These are phyloP conservation scores for Chrysoporthe puriensis DNA, from an alignment of 2,329 filamentous ascomycete species.

Conservation along the genomic window DNA sequence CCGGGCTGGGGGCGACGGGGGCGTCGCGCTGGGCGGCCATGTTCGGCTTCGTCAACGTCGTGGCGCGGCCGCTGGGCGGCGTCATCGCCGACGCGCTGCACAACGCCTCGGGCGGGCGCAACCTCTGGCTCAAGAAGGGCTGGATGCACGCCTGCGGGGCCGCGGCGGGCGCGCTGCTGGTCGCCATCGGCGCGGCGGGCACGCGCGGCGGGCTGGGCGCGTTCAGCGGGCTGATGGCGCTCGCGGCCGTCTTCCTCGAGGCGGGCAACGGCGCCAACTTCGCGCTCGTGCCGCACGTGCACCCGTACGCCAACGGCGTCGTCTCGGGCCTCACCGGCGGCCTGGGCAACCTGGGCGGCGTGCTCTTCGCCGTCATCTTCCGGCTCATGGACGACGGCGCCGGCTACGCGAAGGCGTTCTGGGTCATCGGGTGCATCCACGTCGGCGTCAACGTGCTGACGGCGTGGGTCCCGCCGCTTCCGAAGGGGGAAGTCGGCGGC, in stretches of 20 bases:
- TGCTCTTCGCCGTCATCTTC: conserved; percentile 84
- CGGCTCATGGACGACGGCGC: conserved; percentile 67
- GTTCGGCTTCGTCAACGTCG: conserved; percentile 75
- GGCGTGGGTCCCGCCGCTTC: conserved; percentile 57
- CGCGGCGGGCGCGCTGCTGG: conserved; percentile 60
- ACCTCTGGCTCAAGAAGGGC: conserved; percentile 51
- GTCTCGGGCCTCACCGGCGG: conserved; percentile 81
- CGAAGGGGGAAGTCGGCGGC: conserved; percentile 56
- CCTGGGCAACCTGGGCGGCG: conserved; percentile 80
- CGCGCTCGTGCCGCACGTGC: conserved; percentile 82
- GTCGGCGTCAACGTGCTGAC: conserved; percentile 71
- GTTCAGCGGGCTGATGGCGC: conserved; percentile 77
- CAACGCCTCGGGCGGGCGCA: conserved; percentile 36
- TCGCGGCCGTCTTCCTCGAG: conserved; percentile 81
- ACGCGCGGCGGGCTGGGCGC: conserved; percentile 59
- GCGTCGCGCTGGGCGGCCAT: conserved; percentile 69
- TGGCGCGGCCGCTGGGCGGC: conserved; percentile 69
- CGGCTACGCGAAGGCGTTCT: conserved; percentile 72
- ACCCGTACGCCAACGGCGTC: conserved; percentile 77
- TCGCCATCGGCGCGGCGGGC: conserved; percentile 67
- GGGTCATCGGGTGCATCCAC: conserved; percentile 80
- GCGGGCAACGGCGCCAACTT: conserved; percentile 88
- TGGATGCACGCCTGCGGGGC: conserved; percentile 68
- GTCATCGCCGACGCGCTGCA: conserved; percentile 56
- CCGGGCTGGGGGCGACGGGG: conserved; percentile 57